These are phyloP conservation scores for Aquilaria agallochum DNA, from an alignment of 441 rosid species.

Conservation along the genomic window DNA sequence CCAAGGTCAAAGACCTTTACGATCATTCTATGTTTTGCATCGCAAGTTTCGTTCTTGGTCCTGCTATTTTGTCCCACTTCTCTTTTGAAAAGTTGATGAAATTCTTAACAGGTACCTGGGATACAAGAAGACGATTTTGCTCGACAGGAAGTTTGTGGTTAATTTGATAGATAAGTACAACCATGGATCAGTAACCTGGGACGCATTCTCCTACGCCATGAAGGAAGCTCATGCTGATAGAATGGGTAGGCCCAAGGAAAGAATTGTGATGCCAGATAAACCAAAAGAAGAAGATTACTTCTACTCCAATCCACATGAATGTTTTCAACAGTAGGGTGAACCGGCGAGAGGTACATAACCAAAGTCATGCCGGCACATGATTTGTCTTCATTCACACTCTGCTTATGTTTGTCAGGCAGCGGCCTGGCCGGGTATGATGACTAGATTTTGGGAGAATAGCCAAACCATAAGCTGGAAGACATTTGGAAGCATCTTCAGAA, in stretches of 20 bases:
- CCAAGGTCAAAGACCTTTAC: too few species aligned
- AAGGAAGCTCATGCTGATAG: slow-evolving; percentile 50
- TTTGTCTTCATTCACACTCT: slow-evolving; percentile 8
- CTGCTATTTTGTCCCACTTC: too few species aligned
- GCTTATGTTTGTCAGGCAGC: slow-evolving; percentile 13
- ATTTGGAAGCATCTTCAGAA: slow-evolving; percentile 11
- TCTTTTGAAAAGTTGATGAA: too few species aligned
- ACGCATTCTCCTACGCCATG: slow-evolving; percentile 46
- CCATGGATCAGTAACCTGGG: slow-evolving; percentile 53
- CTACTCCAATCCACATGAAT: slow-evolving; percentile 70
- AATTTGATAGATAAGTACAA: slow-evolving; percentile 49
- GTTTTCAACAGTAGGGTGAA: slow-evolving; percentile 69
- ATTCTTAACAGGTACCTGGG: slow-evolving; percentile 54
- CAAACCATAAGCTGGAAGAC: slow-evolving; percentile 10
- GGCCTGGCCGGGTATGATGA: slow-evolving; percentile 3
- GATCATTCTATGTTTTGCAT: too few species aligned
- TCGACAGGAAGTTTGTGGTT: slow-evolving; percentile 55
- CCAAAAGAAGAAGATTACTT: slow-evolving; percentile 80
- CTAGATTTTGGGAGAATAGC: slow-evolving; percentile 2
- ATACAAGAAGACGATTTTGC: slow-evolving; percentile 59
- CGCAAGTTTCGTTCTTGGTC: too few species aligned
- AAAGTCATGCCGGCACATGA: slow-evolving; percentile 22
- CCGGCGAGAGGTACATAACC: slow-evolving; percentile 45
- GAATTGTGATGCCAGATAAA: slow-evolving; percentile 44
- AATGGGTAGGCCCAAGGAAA: slow-evolving; percentile 59